phyloP scores from a whole-genome alignment of 805 yeast genomes.

The Kodamaea laetipori region DNA sequence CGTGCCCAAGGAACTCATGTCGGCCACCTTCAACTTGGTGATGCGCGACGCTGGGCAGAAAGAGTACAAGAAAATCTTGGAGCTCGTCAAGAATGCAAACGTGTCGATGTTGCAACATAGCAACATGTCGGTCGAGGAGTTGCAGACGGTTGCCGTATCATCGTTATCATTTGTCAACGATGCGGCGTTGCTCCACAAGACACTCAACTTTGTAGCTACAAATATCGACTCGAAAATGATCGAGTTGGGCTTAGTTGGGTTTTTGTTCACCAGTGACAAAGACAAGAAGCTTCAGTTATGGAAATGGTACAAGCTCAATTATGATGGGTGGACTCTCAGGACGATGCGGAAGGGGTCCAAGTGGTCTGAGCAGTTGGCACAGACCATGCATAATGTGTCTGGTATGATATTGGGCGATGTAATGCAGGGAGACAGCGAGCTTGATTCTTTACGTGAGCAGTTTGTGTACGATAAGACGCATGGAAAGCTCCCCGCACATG shows the following conservation, averaged over 20 bases:
- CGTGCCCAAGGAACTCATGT: conserved; percentile 51
- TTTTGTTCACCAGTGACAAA: conserved; percentile 38
- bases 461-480: conserved; percentile 35
- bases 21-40: conserved; percentile 45
- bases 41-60: conserved; percentile 43
- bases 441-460: conserved; percentile 22
- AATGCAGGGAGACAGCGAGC: conserved; percentile 39
- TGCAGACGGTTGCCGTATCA: conserved; percentile 58
- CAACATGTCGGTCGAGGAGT: conserved; percentile 33
- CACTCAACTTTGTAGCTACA: conserved; percentile 57
- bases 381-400: conserved; percentile 46
- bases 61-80: conserved; percentile 62
- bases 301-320: conserved; percentile 60
- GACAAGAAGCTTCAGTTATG: conserved; percentile 42
- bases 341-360: conserved; percentile 49
- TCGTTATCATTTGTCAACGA: conserved; percentile 54
- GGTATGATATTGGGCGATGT: conserved; percentile 42
- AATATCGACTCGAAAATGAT: conserved; percentile 58
- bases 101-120: conserved; percentile 45
- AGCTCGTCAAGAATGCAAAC: conserved; percentile 52
- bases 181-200: conserved; percentile 49
- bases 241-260: conserved; percentile 60
- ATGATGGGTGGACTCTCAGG: conserved; percentile 52
- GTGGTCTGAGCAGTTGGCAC: conserved; percentile 47
- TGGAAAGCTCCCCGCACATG: conserved; percentile 40